A percentile compares a stretch with the other conserved stretches of the same genome.
Evolutionary conservation across 2,329 filamentous ascomycete genomes (phyloP).

Genomic region (Hymenoscyphus linearis): DNA sequence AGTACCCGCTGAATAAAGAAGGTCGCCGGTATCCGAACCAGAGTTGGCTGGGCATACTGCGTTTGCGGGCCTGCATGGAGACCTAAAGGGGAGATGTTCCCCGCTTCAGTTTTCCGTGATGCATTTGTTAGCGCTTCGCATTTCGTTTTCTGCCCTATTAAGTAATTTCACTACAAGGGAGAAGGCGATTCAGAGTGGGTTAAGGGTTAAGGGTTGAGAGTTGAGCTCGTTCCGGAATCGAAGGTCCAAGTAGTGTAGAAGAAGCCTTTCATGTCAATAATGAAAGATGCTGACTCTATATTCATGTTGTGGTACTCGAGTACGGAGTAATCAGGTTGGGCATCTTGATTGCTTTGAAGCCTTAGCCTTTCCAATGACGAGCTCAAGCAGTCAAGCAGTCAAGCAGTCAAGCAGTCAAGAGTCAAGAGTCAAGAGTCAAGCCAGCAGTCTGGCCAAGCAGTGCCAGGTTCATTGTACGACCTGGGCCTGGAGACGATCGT

Average conservation of each 20-base stretch:
- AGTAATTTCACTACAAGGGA: neutral
- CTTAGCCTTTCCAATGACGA: too few relatives aligned
- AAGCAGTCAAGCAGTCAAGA: too few relatives aligned
- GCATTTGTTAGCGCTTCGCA: neutral
- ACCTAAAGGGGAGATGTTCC: neutral
- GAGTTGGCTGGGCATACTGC: neutral
- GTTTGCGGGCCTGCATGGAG: neutral
- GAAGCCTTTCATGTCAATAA: neutral
- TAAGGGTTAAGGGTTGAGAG: too few relatives aligned
- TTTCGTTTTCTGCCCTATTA: neutral
- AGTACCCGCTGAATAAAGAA: constrained; percentile 5
- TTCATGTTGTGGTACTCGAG: too few relatives aligned
- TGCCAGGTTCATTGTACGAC: neutral
- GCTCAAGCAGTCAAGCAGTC: too few relatives aligned
- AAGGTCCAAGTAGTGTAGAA: neutral
- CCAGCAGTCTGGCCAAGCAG: neutral
- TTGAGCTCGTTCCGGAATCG: neutral
- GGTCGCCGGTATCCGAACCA: neutral
- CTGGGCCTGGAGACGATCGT: neutral
- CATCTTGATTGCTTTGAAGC: too few relatives aligned
- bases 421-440: too few relatives aligned
- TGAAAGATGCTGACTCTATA: too few relatives aligned
- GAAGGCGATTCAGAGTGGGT: neutral
- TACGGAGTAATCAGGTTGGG: too few relatives aligned
- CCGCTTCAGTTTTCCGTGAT: neutral